Conservation (phyloP, 352 stramenopile genomes). For the Phytophthora pseudosyringae region DNA sequence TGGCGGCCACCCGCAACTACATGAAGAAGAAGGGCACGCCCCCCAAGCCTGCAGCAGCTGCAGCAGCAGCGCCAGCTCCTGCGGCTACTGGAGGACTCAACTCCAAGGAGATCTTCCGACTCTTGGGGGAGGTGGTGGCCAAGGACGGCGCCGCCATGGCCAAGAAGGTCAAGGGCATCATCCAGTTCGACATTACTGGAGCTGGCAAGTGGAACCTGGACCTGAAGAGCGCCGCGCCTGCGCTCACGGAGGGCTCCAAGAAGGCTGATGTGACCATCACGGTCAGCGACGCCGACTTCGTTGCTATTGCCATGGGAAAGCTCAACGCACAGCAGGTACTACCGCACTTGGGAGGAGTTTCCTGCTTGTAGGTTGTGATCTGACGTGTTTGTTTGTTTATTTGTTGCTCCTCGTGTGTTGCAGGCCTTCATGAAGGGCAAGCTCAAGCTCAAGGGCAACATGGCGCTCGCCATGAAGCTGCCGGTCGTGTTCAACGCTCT, state of each 20-base stretch:
- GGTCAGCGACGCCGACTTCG: constrained; percentile 78
- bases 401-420: constrained; percentile 21
- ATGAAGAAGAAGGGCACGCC: constrained; percentile 69
- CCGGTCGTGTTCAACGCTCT: constrained; percentile 92
- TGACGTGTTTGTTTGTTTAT: background rate
- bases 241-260: constrained; percentile 68
- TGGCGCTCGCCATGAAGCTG: constrained; percentile 96
- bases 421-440: constrained; percentile 96
- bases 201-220: constrained; percentile 82
- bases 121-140: constrained; percentile 64
- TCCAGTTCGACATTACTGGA: constrained; percentile 80
- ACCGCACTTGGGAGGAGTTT: background rate
- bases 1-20: constrained; percentile 82
- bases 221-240: constrained; percentile 66
- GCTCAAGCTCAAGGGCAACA: constrained; percentile 96
- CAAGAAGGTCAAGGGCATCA: constrained; percentile 84
- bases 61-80: constrained; percentile 23
- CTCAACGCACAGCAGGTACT: constrained; percentile 88
- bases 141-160: constrained; percentile 62
- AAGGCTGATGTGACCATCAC: constrained; percentile 84
- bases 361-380: constrained; percentile 1
- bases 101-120: constrained; percentile 75
- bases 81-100: constrained; percentile 44
- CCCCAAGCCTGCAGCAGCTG: constrained; percentile 25
- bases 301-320: constrained; percentile 84